Base-by-base conservation (phyloP, 495 filamentous ascomycete species). In the Polyplosphaeria fusca region DNA sequence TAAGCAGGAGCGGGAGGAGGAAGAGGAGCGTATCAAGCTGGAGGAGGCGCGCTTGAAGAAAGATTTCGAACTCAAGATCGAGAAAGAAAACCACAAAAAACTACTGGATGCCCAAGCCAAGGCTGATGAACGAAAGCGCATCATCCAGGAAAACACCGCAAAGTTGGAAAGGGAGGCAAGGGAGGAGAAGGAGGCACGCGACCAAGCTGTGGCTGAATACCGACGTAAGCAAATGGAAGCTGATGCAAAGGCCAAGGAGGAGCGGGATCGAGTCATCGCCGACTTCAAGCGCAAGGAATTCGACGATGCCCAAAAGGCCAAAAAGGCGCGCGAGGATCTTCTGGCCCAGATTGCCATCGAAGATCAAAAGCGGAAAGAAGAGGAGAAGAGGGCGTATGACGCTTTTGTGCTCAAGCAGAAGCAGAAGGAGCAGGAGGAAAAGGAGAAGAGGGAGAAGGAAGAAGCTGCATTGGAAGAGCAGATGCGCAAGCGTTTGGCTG, bases 261-360 rank as follows among this genome's bases (percentile, higher is more conserved):
- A 63, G 56, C 22, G 49, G n/a, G 60, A 64, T 16, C 50, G 52
- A 5, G 48, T 59, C 23, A 61, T 70, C 27, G 44, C 43, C 9
- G 68, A 73, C 16, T 68, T 68, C 25, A 65, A 71, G 53, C 45
- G 54, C 11, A 63, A 67, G 58, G 61, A 70, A 62, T 52, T 55
- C 19, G 50, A 58, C 28, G 65, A 71, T 20, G 65, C 40, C 0
- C 53, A 58, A 23, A 59, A 66, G 25, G 40, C 37, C 22, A 66
- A 62, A 44, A 51, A 59, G 26, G 56, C 65, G 26, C 58, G 66
- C 42, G 55, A 69, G 23, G 45, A 60, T 18, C 48, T 69, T 2
- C 14, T 52, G 30, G 55, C 61, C 49, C 58, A 70, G 51, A 44
- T 72, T 20, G 38, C 60, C 58, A 58, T 61, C 12, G 65, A 71